Percentiles rank a stretch among this genome's conserved stretches.
phyloP scores from a whole-genome alignment of 75 land plant species.

The Ceratopteris richardii region DNA sequence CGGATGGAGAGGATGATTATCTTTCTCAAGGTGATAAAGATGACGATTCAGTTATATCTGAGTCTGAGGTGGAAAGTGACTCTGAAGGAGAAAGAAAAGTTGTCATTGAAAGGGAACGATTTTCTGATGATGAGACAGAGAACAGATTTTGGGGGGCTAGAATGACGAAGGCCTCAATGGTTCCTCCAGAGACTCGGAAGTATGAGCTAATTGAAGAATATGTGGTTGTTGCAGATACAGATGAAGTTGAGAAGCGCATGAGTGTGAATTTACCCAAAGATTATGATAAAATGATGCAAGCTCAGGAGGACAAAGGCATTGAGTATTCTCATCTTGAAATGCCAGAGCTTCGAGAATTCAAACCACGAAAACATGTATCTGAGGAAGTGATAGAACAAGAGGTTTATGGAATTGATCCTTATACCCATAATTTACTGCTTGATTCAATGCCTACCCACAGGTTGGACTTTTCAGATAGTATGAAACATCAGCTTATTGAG shows the following conservation, averaged over 20 bases:
- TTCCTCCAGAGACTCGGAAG: slow-evolving; percentile 91
- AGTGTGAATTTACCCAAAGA: slow-evolving; percentile 78
- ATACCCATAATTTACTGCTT: slow-evolving; percentile 84
- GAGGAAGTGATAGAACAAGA: slow-evolving; percentile 96
- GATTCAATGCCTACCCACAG: slow-evolving; percentile 83
- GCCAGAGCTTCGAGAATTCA: slow-evolving; percentile 89
- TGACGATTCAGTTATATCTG: slow-evolving; percentile 54
- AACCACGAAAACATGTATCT: slow-evolving; percentile 74
- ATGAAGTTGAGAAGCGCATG: slow-evolving; percentile 79
- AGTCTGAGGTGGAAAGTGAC: slow-evolving; percentile 50
- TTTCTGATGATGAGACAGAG: slow-evolving; percentile 33
- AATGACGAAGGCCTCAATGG: slow-evolving; percentile 92
- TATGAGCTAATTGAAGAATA: slow-evolving; percentile 93
- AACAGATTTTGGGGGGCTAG: slow-evolving; percentile 96
- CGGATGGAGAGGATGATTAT: slow-evolving; percentile 46
- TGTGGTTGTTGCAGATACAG: slow-evolving; percentile 80
- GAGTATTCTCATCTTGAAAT: slow-evolving; percentile 82
- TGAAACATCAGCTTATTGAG: slow-evolving; percentile 76
- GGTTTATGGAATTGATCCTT: slow-evolving; percentile 99
- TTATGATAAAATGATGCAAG: slow-evolving; percentile 64
- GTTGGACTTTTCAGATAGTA: slow-evolving; percentile 37
- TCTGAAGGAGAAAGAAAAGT: slow-evolving; percentile 33
- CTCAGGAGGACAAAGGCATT: slow-evolving; percentile 46
- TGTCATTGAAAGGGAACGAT: slow-evolving; percentile 23
- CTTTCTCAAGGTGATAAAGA: slow-evolving; percentile 42